A percentile compares a stretch with the other conserved stretches of the same genome.
These are phyloP conservation scores for Ceratobasidium sp. DNA, from an alignment of 1,284 basidiomycete species.

Conservation along the genomic window DNA sequence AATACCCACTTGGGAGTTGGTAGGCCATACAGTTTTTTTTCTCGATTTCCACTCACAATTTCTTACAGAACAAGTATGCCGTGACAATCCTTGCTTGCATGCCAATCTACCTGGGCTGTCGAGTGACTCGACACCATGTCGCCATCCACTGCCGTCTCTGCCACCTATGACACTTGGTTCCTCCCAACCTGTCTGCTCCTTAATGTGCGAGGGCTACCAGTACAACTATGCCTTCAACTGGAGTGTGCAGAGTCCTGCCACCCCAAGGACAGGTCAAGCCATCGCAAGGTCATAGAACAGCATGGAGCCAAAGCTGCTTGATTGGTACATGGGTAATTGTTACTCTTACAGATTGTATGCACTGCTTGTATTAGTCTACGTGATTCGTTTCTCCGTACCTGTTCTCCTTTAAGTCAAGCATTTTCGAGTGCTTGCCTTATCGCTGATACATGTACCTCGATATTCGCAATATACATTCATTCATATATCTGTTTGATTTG, in stretches of 20 bases:
- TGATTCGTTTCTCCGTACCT: neutral
- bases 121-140: conserved; percentile 99
- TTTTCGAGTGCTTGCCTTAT: neutral
- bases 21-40: conserved; percentile 41
- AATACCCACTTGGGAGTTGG: conserved; percentile 96
- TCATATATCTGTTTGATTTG: neutral
- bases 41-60: neutral
- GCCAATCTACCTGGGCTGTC: too few relatives aligned
- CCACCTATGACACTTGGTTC: too few relatives aligned
- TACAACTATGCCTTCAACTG: conserved; percentile 99
- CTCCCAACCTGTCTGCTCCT: too few relatives aligned
- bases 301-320: too few relatives aligned
- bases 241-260: conserved; percentile 73
- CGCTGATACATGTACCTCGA: neutral
- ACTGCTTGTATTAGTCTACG: neutral
- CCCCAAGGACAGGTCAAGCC: conserved; percentile 40
- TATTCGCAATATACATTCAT: neutral
- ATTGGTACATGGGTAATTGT: too few relatives aligned
- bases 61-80: conserved; percentile 80
- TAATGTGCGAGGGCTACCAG: conserved; percentile 95
- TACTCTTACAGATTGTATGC: too few relatives aligned
- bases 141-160: too few relatives aligned
- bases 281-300: conserved; percentile 45
- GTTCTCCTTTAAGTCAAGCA: neutral
- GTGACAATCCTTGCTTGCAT: conserved; percentile 96